phyloP scores from a whole-genome alignment of 495 filamentous ascomycete species.

The Delitschia confertaspora region DNA sequence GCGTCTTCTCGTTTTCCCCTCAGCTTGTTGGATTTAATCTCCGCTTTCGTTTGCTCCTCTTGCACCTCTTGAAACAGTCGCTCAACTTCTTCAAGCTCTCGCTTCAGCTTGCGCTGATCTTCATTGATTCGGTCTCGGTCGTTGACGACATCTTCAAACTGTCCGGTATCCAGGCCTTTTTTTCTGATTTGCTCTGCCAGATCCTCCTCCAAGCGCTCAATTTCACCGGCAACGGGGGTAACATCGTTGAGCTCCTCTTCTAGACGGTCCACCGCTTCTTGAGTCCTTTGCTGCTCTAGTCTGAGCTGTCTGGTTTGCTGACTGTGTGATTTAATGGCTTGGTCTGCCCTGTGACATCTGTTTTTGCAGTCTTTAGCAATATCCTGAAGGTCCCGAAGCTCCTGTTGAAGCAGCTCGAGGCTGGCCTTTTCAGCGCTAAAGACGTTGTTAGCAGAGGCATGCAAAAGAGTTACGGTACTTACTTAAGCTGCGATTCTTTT shows the following conservation, averaged over 20 bases:
- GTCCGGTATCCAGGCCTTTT: constrained; percentile 37
- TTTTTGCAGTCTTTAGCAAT: constrained; percentile 17
- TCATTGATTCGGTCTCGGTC: constrained; percentile 45
- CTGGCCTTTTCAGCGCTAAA: constrained; percentile 32
- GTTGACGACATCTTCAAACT: constrained; percentile 45
- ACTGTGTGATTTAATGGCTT: constrained; percentile 39
- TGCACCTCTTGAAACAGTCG: constrained; percentile 36
- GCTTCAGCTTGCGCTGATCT: constrained; percentile 36
- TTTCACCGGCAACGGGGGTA: constrained; percentile 49
- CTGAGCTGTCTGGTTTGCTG: constrained; percentile 43
- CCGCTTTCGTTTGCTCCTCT: constrained; percentile 46
- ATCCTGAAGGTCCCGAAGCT: constrained; percentile 23
- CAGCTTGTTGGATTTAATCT: constrained; percentile 46
- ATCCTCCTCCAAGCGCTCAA: constrained; percentile 49
- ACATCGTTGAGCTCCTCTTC: constrained; percentile 52
- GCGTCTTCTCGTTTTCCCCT: constrained; percentile 44
- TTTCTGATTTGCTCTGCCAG: constrained; percentile 49
- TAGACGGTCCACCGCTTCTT: constrained; percentile 50
- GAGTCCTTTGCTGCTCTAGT: constrained; percentile 48
- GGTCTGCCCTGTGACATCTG: constrained; percentile 32
- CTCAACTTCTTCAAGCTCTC: constrained; percentile 38
- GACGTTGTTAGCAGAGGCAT: neutral
- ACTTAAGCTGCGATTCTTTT: constrained; percentile 46
- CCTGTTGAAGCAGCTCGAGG: constrained; percentile 29
- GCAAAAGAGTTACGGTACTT: neutral